Evolutionary conservation across 2,329 filamentous ascomycete genomes (phyloP).

Genomic region (Colletotrichum graminicola): DNA sequence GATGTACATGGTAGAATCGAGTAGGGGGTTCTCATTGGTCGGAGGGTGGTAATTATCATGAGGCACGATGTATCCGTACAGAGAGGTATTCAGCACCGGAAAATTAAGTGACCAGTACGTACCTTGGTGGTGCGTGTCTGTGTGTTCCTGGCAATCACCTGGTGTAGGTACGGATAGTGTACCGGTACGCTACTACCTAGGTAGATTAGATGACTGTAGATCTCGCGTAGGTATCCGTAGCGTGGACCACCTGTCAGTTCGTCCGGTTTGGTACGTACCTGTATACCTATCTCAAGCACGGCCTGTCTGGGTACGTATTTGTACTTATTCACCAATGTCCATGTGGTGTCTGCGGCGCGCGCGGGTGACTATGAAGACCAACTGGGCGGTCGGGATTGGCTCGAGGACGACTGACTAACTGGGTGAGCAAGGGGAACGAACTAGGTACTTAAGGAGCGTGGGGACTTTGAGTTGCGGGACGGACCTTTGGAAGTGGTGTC

Average conservation of each 20-base stretch:
- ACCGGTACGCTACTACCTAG: too few relatives aligned
- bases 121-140: not conserved
- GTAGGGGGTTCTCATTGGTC: too few relatives aligned
- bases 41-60: not conserved
- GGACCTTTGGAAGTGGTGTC: too few relatives aligned
- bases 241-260: slow-evolving; percentile 21
- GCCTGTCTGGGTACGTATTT: too few relatives aligned
- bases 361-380: not conserved
- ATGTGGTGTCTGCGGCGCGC: not conserved
- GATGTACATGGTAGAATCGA: too few relatives aligned
- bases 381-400: slow-evolving; percentile 3
- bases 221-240: not conserved
- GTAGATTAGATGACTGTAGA: not conserved
- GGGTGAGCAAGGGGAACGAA: not conserved
- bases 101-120: not conserved
- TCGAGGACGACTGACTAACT: slow-evolving; percentile 2
- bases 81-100: not conserved
- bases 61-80: too few relatives aligned
- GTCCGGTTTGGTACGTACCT: not conserved
- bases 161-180: too few relatives aligned
- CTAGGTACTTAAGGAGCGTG: not conserved
- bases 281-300: not conserved
- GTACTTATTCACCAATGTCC: too few relatives aligned
- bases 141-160: not conserved
- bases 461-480: too few relatives aligned